Base-by-base conservation (phyloP, 2,329 filamentous ascomycete species). In the Fusarium begoniae region DNA sequence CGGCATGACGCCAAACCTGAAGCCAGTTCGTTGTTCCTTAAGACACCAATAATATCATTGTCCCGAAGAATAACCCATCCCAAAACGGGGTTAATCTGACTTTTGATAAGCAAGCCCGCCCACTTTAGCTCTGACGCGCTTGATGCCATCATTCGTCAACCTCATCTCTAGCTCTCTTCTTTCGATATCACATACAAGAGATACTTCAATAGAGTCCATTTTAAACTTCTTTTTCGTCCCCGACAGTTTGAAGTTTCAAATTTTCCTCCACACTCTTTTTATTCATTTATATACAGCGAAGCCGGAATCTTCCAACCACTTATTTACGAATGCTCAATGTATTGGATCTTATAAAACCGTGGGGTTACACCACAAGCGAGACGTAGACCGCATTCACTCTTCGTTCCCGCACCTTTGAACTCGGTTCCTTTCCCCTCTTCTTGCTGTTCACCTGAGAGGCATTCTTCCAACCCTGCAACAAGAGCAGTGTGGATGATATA, bases 1-100 rank as follows among this genome's bases (percentile, higher is more conserved):
- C 62, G 56, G 51, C 68, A 74, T 74, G 73, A 76, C 67, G 73
- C 73, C 71, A 76, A 69, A 69, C 61, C 59, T 47, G 37, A 64
- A 68, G 55, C 55, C 51, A 61, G 67, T 65, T 67, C 41, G 30
- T n/a, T 35, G 68, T 66, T 62, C 35, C 68, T 44, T 5, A 22
- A 66, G 65, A 62, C 61, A 69, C 54, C 68, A 37, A 58, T 48
- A 58, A 50, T 38, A 51, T 51, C 56, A 69, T 65, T 72, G 58
- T 68, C n/a, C 72, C 72, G 72, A 74, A 54, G 72, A 72, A 72
- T 66, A 74, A 44, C 72, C 68, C 57, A 68, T 30, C 47, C 41
- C 43, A 56, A 64, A 72, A 57, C 54, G 65, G 55, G 70, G 22
- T 60, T 72, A 57, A 72, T 69, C 50, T 35, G 38, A 44, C 43